phyloP scores from a whole-genome alignment of 345 rosid species.

The Angophora floribunda region DNA sequence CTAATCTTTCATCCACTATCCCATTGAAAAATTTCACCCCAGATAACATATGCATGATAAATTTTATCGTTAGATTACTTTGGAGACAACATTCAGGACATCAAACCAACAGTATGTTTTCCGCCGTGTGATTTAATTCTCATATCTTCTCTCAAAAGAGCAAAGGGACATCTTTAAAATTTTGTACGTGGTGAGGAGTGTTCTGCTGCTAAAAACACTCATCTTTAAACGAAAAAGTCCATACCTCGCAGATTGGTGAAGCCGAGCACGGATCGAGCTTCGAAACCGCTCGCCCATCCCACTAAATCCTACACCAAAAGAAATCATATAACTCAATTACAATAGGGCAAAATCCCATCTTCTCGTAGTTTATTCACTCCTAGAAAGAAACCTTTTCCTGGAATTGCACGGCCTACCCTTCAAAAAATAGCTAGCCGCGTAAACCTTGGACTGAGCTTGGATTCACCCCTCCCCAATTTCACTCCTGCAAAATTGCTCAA shows the following conservation, averaged over 20 bases:
- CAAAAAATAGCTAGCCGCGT: not conserved
- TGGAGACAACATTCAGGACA: not conserved
- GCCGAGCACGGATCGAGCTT: not conserved
- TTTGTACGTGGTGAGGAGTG: not conserved
- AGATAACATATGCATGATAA: not conserved
- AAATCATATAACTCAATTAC: not conserved
- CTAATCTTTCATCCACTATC: too few relatives aligned
- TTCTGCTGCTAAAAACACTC: not conserved
- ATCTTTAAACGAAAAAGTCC: not conserved
- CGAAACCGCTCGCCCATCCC: not conserved
- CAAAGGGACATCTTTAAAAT: not conserved
- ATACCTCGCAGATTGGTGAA: not conserved
- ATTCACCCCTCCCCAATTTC: not conserved
- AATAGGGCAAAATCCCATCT: not conserved
- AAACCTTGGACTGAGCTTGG: not conserved
- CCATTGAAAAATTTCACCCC: not conserved
- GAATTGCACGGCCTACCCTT: not conserved
- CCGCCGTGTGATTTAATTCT: accelerated
- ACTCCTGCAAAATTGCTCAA: not conserved
- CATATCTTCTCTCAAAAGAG: not conserved
- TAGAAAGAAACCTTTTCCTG: not conserved
- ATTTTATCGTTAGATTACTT: not conserved
- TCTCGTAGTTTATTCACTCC: not conserved
- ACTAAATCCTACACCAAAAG: not conserved
- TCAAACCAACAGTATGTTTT: not conserved